Evolutionary conservation across 805 yeast genomes (phyloP).

Genomic region (Ogataea trehaloabstinens): DNA sequence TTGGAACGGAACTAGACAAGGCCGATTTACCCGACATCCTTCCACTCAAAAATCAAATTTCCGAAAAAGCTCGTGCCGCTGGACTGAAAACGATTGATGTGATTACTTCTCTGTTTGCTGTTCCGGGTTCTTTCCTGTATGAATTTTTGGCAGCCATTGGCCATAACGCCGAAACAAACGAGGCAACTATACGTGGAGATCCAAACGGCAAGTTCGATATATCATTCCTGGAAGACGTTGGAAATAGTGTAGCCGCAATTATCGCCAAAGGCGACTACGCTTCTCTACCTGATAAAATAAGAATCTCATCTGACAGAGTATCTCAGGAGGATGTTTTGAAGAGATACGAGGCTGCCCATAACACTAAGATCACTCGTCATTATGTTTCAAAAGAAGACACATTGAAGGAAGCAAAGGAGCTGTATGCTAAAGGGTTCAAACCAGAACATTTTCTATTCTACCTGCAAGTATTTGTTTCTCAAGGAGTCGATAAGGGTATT

Average conservation of each 20-base stretch:
- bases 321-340: constrained; percentile 38
- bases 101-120: constrained; percentile 37
- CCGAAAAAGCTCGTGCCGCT: constrained; percentile 36
- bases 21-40: constrained; percentile 18
- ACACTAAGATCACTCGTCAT: constrained; percentile 33
- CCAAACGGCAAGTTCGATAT: constrained; percentile 36
- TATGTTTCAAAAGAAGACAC: constrained; percentile 33
- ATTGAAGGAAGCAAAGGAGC: constrained; percentile 30
- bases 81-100: constrained; percentile 50
- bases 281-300: constrained; percentile 42
- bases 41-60: constrained; percentile 34
- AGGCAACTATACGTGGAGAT: constrained; percentile 40
- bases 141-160: constrained; percentile 38
- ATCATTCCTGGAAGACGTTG: constrained; percentile 41
- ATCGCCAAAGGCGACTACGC: constrained; percentile 35
- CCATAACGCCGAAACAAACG: constrained; percentile 33
- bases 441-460: constrained; percentile 36
- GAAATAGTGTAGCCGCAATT: constrained; percentile 40
- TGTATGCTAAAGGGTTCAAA: constrained; percentile 31
- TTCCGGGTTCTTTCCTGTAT: constrained; percentile 35
- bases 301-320: constrained; percentile 41
- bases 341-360: constrained; percentile 39
- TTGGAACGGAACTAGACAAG: constrained; percentile 45
- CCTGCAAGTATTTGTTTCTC: constrained; percentile 34
- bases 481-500: constrained; percentile 43